Evolutionary conservation across 2,329 filamentous ascomycete genomes (phyloP).

Genomic region (Fusarium illudens): DNA sequence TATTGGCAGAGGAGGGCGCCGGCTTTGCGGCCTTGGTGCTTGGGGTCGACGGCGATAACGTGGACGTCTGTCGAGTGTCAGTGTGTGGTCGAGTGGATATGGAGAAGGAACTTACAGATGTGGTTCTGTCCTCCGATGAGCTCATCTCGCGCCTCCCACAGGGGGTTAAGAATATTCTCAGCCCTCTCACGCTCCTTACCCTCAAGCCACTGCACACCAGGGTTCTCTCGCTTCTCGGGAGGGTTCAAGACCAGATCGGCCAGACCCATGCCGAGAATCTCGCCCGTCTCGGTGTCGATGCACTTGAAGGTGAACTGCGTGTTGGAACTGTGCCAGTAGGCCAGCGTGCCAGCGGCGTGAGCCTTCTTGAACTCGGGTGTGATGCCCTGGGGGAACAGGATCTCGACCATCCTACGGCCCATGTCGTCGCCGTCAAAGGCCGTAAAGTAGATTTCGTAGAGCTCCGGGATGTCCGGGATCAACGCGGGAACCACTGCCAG

Average conservation of each 20-base stretch:
- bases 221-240: slow-evolving; percentile 54
- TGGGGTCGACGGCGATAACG: slow-evolving; percentile 56
- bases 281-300: slow-evolving; percentile 53
- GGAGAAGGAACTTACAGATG: neutral
- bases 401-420: slow-evolving; percentile 50
- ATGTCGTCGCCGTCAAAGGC: slow-evolving; percentile 53
- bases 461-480: slow-evolving; percentile 54
- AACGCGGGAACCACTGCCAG: slow-evolving; percentile 56
- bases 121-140: slow-evolving; percentile 48
- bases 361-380: slow-evolving; percentile 52
- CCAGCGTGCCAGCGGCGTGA: slow-evolving; percentile 53
- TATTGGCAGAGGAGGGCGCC: slow-evolving; percentile 54
- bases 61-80: slow-evolving; percentile 47
- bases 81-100: no score
- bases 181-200: slow-evolving; percentile 54
- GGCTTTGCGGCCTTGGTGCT: slow-evolving; percentile 53
- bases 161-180: slow-evolving; percentile 51
- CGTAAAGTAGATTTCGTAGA: slow-evolving; percentile 58
- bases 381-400: slow-evolving; percentile 51
- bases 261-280: slow-evolving; percentile 58
- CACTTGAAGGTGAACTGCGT: slow-evolving; percentile 59
- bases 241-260: slow-evolving; percentile 53
- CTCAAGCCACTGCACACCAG: slow-evolving; percentile 56
- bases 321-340: slow-evolving; percentile 49
- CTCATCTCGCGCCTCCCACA: slow-evolving; percentile 53